Base-by-base conservation (phyloP, 768 basidiomycete genomes). In the Pleurotus eryngii region DNA sequence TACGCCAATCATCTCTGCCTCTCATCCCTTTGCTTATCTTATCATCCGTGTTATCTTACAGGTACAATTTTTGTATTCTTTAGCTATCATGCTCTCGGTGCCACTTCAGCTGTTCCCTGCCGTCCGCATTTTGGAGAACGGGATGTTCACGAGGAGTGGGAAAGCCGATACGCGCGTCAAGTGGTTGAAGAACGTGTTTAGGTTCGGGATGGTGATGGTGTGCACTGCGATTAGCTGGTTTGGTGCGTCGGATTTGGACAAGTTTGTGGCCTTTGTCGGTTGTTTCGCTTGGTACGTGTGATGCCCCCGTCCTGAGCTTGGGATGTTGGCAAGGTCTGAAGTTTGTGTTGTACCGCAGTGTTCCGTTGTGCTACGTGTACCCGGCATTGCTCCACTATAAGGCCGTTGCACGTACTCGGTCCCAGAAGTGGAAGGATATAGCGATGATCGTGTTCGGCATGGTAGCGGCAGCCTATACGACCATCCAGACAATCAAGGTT, bases 81-180 rank as follows among this genome's bases (percentile, higher is more conserved):
- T 94, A 37, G 97, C 95, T 11, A 98, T 98, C 72, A 74, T 92
- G 60, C 82, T 94, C 43, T 97, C 95, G 12, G 88, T 90, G 6
- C 95, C 96, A 0, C 83, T 98, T 0, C 95, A 98, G 71, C 86
- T 98, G 56, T 98, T 98, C 92, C 97, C 97, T 0, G 97, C 96
- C 2, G 87, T 96, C 47, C 86, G 97, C 54, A 98, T 99, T 66
- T 84, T 98, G 74, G 97, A 99, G 79, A 96, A 98, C 67, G 95
- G 91, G 3, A 65, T 98, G 26, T 98, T 98, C 69, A 85, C 85
- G 46, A 82, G 82, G 49, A 93, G 90, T 63, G 97, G 97, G 48
- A 98, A 98, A 70, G 78, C 70, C 51, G 80, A 93, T 68, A 61
- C 75, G 35, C 79, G 83, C 56, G 90, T 98, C 68, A 98, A 99